Conservation (phyloP, 129 eudicot genomes). For the Tagetes patula region DNA sequence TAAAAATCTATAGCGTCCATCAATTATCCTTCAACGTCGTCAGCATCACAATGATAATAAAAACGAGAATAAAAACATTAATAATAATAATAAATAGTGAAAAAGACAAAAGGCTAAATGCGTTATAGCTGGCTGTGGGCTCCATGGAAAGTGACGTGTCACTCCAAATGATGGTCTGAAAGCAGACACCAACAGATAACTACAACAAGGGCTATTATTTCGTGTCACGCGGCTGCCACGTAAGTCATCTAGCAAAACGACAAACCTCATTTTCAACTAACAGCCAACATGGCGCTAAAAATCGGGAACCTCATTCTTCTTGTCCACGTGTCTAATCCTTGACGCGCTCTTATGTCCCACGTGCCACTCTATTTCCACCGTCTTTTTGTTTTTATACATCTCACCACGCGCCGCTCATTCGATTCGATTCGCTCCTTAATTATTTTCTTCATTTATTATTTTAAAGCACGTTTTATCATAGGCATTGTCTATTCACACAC, state of each 20-base stretch:
- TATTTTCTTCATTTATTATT: background rate
- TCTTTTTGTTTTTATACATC: conserved; percentile 3
- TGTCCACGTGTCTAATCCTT: conserved; percentile 31
- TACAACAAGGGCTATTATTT: conserved; percentile 24
- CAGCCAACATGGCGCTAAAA: conserved; percentile 37
- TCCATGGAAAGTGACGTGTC: conserved; percentile 24
- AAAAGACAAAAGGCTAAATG: conserved; percentile 31
- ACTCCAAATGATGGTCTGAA: conserved; percentile 34
- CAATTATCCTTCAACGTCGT: conserved; percentile 33
- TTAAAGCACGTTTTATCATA: background rate
- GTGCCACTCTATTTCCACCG: conserved; percentile 22
- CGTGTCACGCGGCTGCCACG: conserved; percentile 40
- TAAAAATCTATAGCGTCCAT: background rate
- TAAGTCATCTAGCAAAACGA: conserved; percentile 16
- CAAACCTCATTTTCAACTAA: conserved; percentile 30
- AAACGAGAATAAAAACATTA: background rate
- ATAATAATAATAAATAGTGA: background rate
- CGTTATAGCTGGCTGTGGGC: conserved; percentile 44
- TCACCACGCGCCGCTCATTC: conserved; percentile 23
- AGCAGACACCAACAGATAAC: conserved; percentile 36
- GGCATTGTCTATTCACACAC: too few species aligned
- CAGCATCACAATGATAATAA: conserved; percentile 14
- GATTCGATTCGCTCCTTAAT: conserved; percentile 18
- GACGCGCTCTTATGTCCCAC: conserved; percentile 29
- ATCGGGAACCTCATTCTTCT: conserved; percentile 23